Base-by-base conservation (phyloP, 768 basidiomycete genomes). In the Xerocomellus chrysenteron region DNA sequence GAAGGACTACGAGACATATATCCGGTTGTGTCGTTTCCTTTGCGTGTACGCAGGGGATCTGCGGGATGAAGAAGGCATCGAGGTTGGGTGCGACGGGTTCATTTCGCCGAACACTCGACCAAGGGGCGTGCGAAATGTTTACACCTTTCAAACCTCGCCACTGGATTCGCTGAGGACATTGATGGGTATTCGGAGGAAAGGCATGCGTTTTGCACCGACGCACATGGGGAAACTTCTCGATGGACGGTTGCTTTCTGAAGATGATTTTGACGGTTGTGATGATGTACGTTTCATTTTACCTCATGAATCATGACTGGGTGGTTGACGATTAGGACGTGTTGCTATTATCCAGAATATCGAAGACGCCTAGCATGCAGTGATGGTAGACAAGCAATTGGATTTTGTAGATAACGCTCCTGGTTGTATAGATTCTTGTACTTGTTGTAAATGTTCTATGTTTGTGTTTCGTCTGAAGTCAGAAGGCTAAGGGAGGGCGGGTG, bases 191-290 rank as follows among this genome's bases (percentile, higher is more conserved):
- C 72, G 78, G 8, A 70, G 78, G 61, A 80, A 77, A 49, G 78
- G 77, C 6, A 62, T 73, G 65, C 53, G 61, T 16, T 80, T 71
- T 56, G 44, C 60, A 16, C 47, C 47, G 35, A 80, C 79, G 7
- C 77, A 80, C 55, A 62, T 79, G 60, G 79, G 80, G 3, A 73
- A 73, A 42, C 65, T 80, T 30, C 40, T 80, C 28, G 56, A 69
- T 40, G 69, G 63, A 30, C 63, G 63, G n/a, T 19, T 55, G 2
- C 58, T 77, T 42, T 60, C 52, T 0, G 45, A 58, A 50, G 54
- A 12, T 0, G 60, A 62, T 44, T 62, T 61, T 17, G 6, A 35
- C n/a, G 54, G 7, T 5, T 11, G 1, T 21, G 53, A 60, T 36
- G n/a, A 30, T 30, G 57, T 58, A 13, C 11, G 51, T 53, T 28